phyloP scores from a whole-genome alignment of 768 basidiomycete species.

The Pleurotus cornucopiae region DNA sequence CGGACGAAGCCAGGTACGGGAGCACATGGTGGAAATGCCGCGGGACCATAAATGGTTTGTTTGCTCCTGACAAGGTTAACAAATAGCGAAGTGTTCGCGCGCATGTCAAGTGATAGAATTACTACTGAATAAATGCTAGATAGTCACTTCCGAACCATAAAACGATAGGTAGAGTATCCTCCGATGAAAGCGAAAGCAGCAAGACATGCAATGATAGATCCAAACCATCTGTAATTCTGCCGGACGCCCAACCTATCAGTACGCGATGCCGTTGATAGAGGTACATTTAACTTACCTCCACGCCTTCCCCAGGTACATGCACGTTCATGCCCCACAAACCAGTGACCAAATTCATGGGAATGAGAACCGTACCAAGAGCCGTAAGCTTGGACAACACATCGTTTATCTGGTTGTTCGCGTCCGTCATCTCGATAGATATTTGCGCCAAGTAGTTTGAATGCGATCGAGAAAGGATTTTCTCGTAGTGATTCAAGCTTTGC shows the following conservation, averaged over 20 bases:
- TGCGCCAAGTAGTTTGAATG: conserved; percentile 99
- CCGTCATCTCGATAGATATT: conserved; percentile 99
- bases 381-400: conserved; percentile 97
- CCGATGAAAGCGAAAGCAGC: conserved; percentile 80
- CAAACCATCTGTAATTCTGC: conserved; percentile 76
- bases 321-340: conserved; percentile 99
- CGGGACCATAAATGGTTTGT: background rate
- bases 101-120: background rate
- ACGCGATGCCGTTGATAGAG: background rate
- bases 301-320: conserved; percentile 84
- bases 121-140: background rate
- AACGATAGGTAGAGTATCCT: conserved; percentile 73
- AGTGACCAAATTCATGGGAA: conserved; percentile 96
- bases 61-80: background rate
- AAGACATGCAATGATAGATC: conserved; percentile 77
- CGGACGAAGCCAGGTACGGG: background rate
- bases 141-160: conserved; percentile 50
- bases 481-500: conserved; percentile 98
- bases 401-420: conserved; percentile 99
- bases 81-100: background rate
- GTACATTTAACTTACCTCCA: conserved; percentile 29
- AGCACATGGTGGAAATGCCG: background rate
- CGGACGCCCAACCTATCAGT: background rate
- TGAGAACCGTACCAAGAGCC: conserved; percentile 93
- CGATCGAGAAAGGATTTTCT: conserved; percentile 97